phyloP scores from a whole-genome alignment of 2,329 filamentous ascomycete species.

The Tolypocladium capitatum region DNA sequence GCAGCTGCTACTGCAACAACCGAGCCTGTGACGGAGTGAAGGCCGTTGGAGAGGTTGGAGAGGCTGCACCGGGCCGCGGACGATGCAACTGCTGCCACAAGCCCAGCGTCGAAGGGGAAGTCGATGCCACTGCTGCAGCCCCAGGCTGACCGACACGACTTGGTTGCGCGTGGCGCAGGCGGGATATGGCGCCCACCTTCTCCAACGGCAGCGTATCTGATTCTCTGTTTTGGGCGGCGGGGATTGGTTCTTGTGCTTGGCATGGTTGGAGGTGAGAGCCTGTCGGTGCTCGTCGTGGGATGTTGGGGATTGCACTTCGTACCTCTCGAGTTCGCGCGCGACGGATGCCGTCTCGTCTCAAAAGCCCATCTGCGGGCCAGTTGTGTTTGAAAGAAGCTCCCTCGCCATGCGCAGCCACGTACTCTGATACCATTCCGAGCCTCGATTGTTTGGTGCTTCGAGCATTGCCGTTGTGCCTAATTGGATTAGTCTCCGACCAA shows the following conservation, averaged over 20 bases:
- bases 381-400: neutral
- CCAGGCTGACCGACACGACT: neutral
- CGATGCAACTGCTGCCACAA: neutral
- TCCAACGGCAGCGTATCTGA: neutral
- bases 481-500: too few relatives aligned
- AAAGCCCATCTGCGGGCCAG: neutral
- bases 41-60: neutral
- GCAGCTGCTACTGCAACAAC: too few relatives aligned
- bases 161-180: neutral
- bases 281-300: neutral
- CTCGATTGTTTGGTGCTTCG: neutral
- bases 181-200: neutral
- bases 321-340: too few relatives aligned
- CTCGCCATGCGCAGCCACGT: neutral
- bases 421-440: neutral
- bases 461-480: neutral
- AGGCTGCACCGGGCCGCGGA: neutral
- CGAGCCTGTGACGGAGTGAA: conserved; percentile 3
- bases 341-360: too few relatives aligned
- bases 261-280: too few relatives aligned
- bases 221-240: neutral
- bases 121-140: neutral
- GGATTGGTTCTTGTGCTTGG: neutral
- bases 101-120: neutral
- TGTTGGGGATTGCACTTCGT: neutral